phyloP scores from a whole-genome alignment of 2,329 filamentous ascomycete species.

The Paecilomyces formosus region DNA sequence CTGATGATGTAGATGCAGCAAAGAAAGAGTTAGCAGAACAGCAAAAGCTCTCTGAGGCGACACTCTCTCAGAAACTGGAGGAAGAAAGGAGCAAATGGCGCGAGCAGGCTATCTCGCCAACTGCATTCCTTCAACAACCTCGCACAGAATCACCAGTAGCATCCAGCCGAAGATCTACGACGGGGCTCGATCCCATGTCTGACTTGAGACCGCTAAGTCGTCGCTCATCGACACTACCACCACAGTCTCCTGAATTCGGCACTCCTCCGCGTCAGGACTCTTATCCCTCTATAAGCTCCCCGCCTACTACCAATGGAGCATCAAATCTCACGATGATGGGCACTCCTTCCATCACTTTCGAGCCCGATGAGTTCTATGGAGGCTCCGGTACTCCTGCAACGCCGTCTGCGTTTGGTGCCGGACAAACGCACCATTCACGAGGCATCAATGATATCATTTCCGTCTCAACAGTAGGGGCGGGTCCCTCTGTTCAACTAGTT shows the following conservation, averaged over 20 bases:
- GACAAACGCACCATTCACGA: slow-evolving; percentile 37
- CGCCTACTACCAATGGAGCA: slow-evolving; percentile 17
- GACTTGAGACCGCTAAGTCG: slow-evolving; percentile 33
- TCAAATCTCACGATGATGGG: slow-evolving; percentile 18
- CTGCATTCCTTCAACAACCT: slow-evolving; percentile 28
- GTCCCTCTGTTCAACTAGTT: slow-evolving; percentile 88
- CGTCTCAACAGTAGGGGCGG: slow-evolving; percentile 80
- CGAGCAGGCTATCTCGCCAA: slow-evolving; percentile 33
- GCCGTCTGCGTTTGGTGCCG: slow-evolving; percentile 31
- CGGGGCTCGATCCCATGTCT: slow-evolving; percentile 27
- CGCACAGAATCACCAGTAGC: slow-evolving; percentile 35
- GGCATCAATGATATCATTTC: slow-evolving; percentile 79
- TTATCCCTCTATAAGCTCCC: slow-evolving; percentile 17
- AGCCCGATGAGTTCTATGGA: slow-evolving; percentile 41
- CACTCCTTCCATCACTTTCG: slow-evolving; percentile 35
- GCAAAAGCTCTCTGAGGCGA: slow-evolving; percentile 51
- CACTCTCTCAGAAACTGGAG: slow-evolving; percentile 52
- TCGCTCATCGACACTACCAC: slow-evolving; percentile 32
- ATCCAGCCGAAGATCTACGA: slow-evolving; percentile 30
- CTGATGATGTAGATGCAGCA: slow-evolving; percentile 56
- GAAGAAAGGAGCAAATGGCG: slow-evolving; percentile 58
- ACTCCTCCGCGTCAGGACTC: slow-evolving; percentile 43
- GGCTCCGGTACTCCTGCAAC: slow-evolving; percentile 24
- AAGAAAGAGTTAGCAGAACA: slow-evolving; percentile 52
- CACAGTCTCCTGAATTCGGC: slow-evolving; percentile 26